These are phyloP conservation scores for Linum usitatissimum DNA, from an alignment of 345 rosid species.

Conservation along the genomic window DNA sequence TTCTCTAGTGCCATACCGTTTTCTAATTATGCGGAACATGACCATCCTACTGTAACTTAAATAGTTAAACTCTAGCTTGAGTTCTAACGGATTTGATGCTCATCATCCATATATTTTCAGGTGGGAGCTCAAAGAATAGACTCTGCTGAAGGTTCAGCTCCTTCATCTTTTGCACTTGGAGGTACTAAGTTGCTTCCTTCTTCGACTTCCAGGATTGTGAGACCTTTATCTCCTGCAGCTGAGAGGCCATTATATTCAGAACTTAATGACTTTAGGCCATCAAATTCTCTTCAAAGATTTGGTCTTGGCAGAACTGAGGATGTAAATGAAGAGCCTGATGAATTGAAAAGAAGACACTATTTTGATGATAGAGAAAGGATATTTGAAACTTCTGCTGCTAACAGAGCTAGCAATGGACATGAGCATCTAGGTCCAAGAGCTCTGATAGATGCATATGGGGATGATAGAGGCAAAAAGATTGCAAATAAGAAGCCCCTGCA, in stretches of 20 bases:
- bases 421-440: constrained; percentile 75
- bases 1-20: no score
- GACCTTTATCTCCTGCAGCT: constrained; percentile 31
- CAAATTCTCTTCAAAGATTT: constrained; percentile 50
- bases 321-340: constrained; percentile 46
- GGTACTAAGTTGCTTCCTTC: constrained; percentile 33
- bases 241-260: constrained; percentile 35
- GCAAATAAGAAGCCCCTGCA: constrained; percentile 35
- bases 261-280: constrained; percentile 37
- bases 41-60: no score
- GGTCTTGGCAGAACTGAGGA: constrained; percentile 32
- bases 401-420: constrained; percentile 38
- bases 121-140: constrained; percentile 47
- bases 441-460: constrained; percentile 91
- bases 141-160: constrained; percentile 29
- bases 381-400: constrained; percentile 29
- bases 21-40: no score
- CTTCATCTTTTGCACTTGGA: constrained; percentile 39
- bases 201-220: constrained; percentile 33
- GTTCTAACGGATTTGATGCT: constrained; percentile 27
- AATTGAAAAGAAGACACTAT: constrained; percentile 45
- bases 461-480: constrained; percentile 50
- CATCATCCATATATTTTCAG: constrained; percentile 35
- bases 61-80: no score
- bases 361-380: constrained; percentile 32